phyloP scores from a whole-genome alignment of 257 asterid genomes.

The Catharanthus roseus region DNA sequence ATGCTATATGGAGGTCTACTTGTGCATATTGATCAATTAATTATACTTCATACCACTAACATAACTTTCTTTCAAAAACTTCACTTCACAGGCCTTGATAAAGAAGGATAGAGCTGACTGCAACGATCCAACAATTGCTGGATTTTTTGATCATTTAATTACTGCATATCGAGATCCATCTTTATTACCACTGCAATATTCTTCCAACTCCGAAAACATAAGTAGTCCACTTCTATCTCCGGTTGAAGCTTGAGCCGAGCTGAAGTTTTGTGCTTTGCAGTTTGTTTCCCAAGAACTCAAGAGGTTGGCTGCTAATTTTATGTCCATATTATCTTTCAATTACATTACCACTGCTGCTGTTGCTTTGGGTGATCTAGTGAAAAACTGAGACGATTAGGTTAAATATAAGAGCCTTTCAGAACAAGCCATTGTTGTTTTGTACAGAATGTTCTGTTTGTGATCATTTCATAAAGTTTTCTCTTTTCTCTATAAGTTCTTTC shows the following conservation, averaged over 20 bases:
- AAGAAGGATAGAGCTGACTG: slow-evolving; percentile 63
- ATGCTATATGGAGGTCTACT: neutral
- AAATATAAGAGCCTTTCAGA: too few species aligned
- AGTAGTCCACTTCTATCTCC: slow-evolving; percentile 49
- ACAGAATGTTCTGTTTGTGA: neutral
- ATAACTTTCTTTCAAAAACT: neutral
- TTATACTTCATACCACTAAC: neutral
- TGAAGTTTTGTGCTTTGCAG: neutral
- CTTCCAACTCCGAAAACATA: slow-evolving; percentile 33
- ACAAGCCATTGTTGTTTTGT: neutral
- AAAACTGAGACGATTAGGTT: neutral
- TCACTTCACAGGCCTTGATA: slow-evolving; percentile 52
- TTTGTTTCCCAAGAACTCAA: neutral
- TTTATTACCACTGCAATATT: slow-evolving; percentile 29
- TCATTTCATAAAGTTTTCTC: neutral
- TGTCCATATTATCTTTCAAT: neutral
- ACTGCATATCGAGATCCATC: slow-evolving; percentile 76
- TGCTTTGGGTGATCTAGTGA: neutral
- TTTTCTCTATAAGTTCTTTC: neutral
- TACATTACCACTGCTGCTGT: neutral
- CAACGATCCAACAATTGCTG: slow-evolving; percentile 39
- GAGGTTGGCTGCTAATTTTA: neutral
- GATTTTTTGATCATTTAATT: slow-evolving; percentile 45
- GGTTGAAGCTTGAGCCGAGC: slow-evolving; percentile 7
- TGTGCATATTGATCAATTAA: neutral